Evolutionary conservation across 1,284 basidiomycete genomes (phyloP).

Genomic region (Stereum hirsutum): DNA sequence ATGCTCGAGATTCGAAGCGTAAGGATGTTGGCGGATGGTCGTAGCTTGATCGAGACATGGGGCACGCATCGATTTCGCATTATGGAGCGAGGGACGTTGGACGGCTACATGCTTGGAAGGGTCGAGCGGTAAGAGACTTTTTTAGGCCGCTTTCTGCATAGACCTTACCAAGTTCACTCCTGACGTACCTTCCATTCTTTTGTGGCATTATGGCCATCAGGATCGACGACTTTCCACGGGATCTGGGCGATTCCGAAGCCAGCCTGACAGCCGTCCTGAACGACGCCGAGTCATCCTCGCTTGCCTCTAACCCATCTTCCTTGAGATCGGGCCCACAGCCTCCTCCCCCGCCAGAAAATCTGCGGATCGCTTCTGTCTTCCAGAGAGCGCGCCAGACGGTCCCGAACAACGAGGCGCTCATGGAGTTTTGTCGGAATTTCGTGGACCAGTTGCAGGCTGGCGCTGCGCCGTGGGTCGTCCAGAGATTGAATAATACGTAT

Average conservation of each 20-base stretch:
- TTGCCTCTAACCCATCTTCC: constrained; percentile 17
- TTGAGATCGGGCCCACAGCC: neutral
- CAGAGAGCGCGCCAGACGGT: too few species aligned
- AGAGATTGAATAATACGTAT: constrained; percentile 72
- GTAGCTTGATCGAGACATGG: constrained; percentile 83
- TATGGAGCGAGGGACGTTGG: constrained; percentile 71
- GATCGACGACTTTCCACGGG: constrained; percentile 45
- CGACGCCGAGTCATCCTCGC: constrained; percentile 11
- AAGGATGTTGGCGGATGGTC: constrained; percentile 82
- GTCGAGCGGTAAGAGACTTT: constrained; percentile 47
- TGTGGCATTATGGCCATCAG: constrained; percentile 12
- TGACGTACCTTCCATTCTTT: too few species aligned
- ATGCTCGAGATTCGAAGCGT: constrained; percentile 87
- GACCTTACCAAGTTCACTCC: neutral
- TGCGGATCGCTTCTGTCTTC: too few species aligned
- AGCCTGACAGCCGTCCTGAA: constrained; percentile 21
- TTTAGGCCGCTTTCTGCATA: too few species aligned
- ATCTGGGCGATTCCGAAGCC: constrained; percentile 27
- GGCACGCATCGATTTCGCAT: constrained; percentile 83
- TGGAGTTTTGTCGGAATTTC: constrained; percentile 73
- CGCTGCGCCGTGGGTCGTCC: constrained; percentile 86
- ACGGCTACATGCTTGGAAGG: constrained; percentile 85
- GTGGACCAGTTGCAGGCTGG: constrained; percentile 74
- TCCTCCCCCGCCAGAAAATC: neutral
- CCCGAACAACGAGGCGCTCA: constrained; percentile 53